Evolutionary conservation across 1,139 yeast species (phyloP), one percentile per base, ranked within the genome.

Genomic region (Casaregolazyma lundiana): DNA sequence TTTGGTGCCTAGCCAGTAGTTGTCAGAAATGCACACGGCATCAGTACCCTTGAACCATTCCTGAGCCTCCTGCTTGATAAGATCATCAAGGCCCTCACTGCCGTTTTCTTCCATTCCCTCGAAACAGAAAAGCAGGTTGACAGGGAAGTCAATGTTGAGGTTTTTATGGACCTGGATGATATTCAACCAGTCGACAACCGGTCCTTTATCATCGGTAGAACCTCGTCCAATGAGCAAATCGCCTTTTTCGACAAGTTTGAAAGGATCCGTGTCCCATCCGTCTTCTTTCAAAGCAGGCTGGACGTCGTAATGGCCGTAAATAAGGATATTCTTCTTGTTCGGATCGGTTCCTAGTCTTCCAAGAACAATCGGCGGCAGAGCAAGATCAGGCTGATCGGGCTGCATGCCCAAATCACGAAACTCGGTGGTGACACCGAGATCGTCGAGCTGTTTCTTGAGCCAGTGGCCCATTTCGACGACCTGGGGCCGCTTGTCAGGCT

Each of bases 71-170:
- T 72, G 67, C 44, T 81, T 81, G 61, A 92, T 84, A 62, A 92
- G 76, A 36, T 73, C 81, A 55, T 92, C 98, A 57, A 92, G 77
- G 22, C 98, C 97, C 46, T 87, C 70, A 24, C 97, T 88, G 17
- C 99, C 99, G 54, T 90, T 82, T 70, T 92, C 99, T 71, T 92
- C 99, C 99, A 92, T 92, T 52, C 98, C 98, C 72, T 92, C 99
- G 61, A 92, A 92, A 68, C 97, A 88, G 63, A 86, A 84, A 45
- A 88, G 78, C 60, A 92, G 71, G 71, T 92, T 92, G 54, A 92
- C 97, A 24, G 99, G 99, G 50, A 94, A 75, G 55, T 90, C 97
- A 65, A 87, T 67, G 22, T 86, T 88, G 54, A 88, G 77, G 58
- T 81, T 86, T 50, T 76, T 80, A 70, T 90, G 97, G 17, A 98